These are phyloP conservation scores for Comarum palustre DNA, from an alignment of 306 rosid genomes.

Conservation along the genomic window DNA sequence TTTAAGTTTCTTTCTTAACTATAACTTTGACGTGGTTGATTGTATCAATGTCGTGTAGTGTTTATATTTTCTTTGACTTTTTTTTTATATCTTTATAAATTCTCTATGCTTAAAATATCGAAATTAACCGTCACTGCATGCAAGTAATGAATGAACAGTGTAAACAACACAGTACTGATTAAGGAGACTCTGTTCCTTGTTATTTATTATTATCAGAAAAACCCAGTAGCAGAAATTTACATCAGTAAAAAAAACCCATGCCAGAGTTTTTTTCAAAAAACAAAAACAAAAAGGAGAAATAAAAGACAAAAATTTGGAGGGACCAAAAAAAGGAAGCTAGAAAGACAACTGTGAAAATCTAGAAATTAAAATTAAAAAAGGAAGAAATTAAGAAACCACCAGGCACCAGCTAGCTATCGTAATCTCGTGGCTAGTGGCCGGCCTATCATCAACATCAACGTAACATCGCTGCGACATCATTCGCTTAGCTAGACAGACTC, in stretches of 20 bases:
- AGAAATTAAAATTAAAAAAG: not conserved
- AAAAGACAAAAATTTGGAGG: not conserved
- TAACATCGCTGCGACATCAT: not conserved
- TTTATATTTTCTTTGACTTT: too few relatives aligned
- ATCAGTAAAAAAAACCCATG: constrained; percentile 21
- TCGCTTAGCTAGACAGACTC: not conserved
- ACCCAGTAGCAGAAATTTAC: constrained; percentile 13
- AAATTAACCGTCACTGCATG: not conserved
- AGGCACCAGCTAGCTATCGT: constrained; percentile 11
- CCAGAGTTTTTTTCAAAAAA: not conserved
- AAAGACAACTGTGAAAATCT: constrained; percentile 25
- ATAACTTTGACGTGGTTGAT: too few relatives aligned
- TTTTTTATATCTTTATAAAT: too few relatives aligned
- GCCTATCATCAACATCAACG: not conserved
- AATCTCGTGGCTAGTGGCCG: constrained; percentile 10
- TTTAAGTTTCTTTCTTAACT: too few relatives aligned
- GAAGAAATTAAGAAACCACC: not conserved
- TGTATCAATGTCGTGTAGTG: too few relatives aligned
- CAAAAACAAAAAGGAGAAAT: constrained; percentile 10
- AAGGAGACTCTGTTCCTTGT: constrained; percentile 15
- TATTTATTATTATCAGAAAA: not conserved
- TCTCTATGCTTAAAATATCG: too few relatives aligned
- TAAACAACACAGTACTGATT: not conserved
- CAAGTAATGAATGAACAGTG: not conserved
- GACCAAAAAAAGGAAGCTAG: not conserved